A percentile compares a stretch with the other conserved stretches of the same genome.
phyloP scores from a whole-genome alignment of 768 basidiomycete genomes.

The Macrolepiota dolichaula region DNA sequence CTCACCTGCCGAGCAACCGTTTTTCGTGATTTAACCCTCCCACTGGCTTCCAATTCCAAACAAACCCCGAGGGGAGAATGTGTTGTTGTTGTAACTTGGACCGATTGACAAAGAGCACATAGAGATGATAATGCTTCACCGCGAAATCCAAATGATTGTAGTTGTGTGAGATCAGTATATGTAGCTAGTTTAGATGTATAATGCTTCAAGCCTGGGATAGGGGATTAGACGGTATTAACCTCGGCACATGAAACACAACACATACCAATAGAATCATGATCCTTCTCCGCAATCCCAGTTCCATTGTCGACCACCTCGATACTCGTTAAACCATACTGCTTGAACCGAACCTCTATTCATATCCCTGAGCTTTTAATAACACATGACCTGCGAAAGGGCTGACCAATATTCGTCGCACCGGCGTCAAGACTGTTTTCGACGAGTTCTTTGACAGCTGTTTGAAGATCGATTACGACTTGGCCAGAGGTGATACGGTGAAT shows the following conservation, averaged over 20 bases:
- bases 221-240: neutral
- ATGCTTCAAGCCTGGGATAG: conserved; percentile 72
- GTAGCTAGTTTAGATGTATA: conserved; percentile 88
- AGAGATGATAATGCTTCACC: conserved; percentile 95
- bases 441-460: conserved; percentile 93
- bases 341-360: conserved; percentile 79
- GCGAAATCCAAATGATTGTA: conserved; percentile 89
- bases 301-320: conserved; percentile 96
- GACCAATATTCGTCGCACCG: conserved; percentile 82
- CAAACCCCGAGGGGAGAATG: conserved; percentile 75
- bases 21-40: conserved; percentile 51
- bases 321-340: conserved; percentile 76
- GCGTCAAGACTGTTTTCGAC: conserved; percentile 97
- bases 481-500: conserved; percentile 91
- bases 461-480: conserved; percentile 92
- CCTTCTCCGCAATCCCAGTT: conserved; percentile 71
- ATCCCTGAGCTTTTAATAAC: neutral
- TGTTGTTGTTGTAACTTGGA: conserved; percentile 75
- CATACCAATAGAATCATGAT: conserved; percentile 79
- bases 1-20: conserved; percentile 76
- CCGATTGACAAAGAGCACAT: conserved; percentile 73
- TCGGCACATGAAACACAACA: conserved; percentile 1
- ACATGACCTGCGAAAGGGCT: conserved; percentile 15
- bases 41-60: conserved; percentile 69
- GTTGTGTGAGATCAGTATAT: conserved; percentile 66